Evolutionary conservation across 148 eudicot species (phyloP).

Genomic region (Spergularia marina): DNA sequence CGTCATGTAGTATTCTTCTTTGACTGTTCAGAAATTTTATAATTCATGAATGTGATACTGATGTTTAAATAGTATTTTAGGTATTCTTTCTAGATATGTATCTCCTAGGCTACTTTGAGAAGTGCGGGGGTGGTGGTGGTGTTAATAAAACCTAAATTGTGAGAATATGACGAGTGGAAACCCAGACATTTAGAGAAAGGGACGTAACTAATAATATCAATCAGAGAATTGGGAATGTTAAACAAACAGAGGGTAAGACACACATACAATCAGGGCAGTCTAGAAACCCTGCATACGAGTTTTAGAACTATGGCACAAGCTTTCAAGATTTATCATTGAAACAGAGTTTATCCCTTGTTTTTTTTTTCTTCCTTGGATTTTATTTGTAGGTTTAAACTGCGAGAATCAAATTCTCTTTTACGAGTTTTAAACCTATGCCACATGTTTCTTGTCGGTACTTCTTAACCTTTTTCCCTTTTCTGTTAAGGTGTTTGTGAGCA

Average conservation of each 20-base stretch:
- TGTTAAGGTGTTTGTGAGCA: constrained; percentile 66
- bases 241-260: background rate
- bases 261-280: background rate
- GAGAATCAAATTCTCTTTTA: background rate
- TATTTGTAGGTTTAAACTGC: background rate
- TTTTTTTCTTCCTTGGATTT: background rate
- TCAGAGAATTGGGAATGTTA: background rate
- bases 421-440: background rate
- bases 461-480: background rate
- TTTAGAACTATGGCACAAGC: background rate
- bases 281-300: too few species aligned
- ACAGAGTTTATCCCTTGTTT: too few species aligned
- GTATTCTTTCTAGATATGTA: background rate
- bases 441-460: background rate
- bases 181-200: too few species aligned
- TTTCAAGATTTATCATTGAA: background rate
- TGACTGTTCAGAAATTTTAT: background rate
- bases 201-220: too few species aligned
- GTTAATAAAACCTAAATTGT: background rate
- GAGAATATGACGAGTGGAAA: background rate
- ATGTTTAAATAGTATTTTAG: background rate
- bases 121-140: background rate
- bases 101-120: background rate
- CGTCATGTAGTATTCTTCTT: background rate
- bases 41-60: background rate